phyloP scores from a whole-genome alignment of 2,329 filamentous ascomycete species.

The Colletotrichum falcatum region DNA sequence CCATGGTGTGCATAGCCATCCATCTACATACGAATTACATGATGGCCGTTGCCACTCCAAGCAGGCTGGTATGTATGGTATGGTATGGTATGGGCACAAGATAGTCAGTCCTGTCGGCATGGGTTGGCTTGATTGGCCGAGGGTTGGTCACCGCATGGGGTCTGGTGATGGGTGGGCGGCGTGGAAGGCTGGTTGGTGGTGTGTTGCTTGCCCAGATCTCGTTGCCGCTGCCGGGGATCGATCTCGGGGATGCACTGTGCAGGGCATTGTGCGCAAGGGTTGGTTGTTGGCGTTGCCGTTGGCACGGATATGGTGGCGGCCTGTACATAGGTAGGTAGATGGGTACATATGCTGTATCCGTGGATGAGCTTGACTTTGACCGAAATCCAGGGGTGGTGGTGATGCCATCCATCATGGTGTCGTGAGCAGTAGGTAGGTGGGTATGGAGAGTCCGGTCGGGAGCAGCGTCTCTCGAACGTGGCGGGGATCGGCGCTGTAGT shows the following conservation, averaged over 20 bases:
- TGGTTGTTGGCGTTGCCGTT: not conserved
- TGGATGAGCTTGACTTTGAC: slow-evolving; percentile 1
- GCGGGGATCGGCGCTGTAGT: slow-evolving; percentile 16
- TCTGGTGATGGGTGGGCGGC: slow-evolving; percentile 9
- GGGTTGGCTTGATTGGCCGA: not conserved
- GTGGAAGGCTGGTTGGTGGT: slow-evolving; percentile 13
- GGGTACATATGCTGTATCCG: not conserved
- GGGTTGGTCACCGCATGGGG: not conserved
- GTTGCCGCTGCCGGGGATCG: slow-evolving; percentile 25
- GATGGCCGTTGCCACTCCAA: not conserved
- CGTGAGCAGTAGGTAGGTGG: not conserved
- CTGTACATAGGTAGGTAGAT: too few relatives aligned
- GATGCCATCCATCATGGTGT: slow-evolving; percentile 17
- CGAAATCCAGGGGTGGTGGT: slow-evolving; percentile 13
- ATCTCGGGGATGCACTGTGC: slow-evolving; percentile 33
- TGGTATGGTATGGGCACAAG: not conserved
- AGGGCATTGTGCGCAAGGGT: slow-evolving; percentile 10
- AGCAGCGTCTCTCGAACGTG: slow-evolving; percentile 11
- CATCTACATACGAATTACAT: not conserved
- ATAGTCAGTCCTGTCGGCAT: not conserved
- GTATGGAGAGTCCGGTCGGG: slow-evolving; percentile 11
- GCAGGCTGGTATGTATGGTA: not conserved
- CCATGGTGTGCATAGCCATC: too few relatives aligned
- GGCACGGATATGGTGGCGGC: slow-evolving; percentile 10
- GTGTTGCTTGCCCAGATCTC: slow-evolving; percentile 37